Evolutionary conservation across 495 filamentous ascomycete species (phyloP).

Genomic region (Tuber microsphaerosporum): DNA sequence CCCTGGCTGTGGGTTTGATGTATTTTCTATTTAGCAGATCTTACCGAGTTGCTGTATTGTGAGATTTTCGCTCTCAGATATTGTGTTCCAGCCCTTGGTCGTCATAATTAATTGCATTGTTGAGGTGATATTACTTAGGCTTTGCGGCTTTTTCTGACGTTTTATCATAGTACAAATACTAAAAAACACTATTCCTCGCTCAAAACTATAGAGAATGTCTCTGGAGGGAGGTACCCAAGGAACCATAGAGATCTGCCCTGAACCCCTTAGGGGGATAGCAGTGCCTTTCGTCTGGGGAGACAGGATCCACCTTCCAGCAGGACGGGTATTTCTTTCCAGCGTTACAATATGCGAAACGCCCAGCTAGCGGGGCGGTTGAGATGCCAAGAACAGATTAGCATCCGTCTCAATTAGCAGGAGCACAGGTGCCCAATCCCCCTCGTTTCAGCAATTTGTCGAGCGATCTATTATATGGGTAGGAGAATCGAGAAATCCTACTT

Average conservation of each 20-base stretch:
- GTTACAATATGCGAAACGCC: neutral
- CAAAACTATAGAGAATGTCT: neutral
- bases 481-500: neutral
- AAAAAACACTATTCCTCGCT: neutral
- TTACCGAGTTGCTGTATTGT: neutral
- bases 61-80: neutral
- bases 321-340: neutral
- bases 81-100: neutral
- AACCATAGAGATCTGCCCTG: neutral
- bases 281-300: neutral
- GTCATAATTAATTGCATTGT: neutral
- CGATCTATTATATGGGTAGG: neutral
- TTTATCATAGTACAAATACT: neutral
- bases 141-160: neutral
- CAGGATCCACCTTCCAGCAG: neutral
- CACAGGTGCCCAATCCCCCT: neutral
- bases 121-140: neutral
- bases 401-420: neutral
- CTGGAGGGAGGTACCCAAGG: too few species aligned
- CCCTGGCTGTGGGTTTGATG: neutral
- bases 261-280: neutral
- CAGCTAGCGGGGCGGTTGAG: neutral
- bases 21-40: neutral
- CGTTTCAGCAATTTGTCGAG: neutral
- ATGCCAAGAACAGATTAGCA: neutral